phyloP scores from a whole-genome alignment of 495 filamentous ascomycete species.

The Penicillium simplicissimum region DNA sequence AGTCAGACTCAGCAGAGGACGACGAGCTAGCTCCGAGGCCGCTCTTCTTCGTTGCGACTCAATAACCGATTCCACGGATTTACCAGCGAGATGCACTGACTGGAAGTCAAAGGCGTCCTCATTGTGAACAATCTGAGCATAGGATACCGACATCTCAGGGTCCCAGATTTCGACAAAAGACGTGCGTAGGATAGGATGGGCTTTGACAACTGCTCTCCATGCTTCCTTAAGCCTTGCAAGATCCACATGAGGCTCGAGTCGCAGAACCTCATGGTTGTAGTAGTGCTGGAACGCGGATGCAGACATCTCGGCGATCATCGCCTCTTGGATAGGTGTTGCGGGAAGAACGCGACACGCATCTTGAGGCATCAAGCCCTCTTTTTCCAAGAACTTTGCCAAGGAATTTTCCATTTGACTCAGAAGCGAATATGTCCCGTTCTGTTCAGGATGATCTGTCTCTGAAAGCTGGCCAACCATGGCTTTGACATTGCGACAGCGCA shows the following conservation, averaged over 20 bases:
- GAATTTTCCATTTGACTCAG: slow-evolving; percentile 34
- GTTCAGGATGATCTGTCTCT: slow-evolving; percentile 3
- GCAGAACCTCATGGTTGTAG: slow-evolving; percentile 76
- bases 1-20: slow-evolving; percentile 22
- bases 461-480: slow-evolving; percentile 43
- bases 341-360: slow-evolving; percentile 59
- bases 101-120: slow-evolving; percentile 23
- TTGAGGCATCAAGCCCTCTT: slow-evolving; percentile 26
- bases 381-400: slow-evolving; percentile 35
- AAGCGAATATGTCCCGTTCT: slow-evolving; percentile 10
- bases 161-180: slow-evolving; percentile 63
- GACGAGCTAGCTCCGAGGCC: slow-evolving; percentile 1
- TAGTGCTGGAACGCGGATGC: slow-evolving; percentile 68
- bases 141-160: slow-evolving; percentile 52
- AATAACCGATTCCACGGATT: slow-evolving; percentile 24
- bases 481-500: slow-evolving; percentile 65
- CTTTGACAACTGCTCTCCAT: slow-evolving; percentile 56
- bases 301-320: slow-evolving; percentile 78
- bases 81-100: slow-evolving; percentile 22
- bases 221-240: slow-evolving; percentile 55
- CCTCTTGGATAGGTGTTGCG: slow-evolving; percentile 77
- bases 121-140: slow-evolving; percentile 63
- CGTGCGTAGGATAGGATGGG: slow-evolving; percentile 70
- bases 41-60: slow-evolving; percentile 28
- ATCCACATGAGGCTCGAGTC: slow-evolving; percentile 54